phyloP scores from a whole-genome alignment of 2,329 filamentous ascomycete species.

The Diaporthe vaccinii region DNA sequence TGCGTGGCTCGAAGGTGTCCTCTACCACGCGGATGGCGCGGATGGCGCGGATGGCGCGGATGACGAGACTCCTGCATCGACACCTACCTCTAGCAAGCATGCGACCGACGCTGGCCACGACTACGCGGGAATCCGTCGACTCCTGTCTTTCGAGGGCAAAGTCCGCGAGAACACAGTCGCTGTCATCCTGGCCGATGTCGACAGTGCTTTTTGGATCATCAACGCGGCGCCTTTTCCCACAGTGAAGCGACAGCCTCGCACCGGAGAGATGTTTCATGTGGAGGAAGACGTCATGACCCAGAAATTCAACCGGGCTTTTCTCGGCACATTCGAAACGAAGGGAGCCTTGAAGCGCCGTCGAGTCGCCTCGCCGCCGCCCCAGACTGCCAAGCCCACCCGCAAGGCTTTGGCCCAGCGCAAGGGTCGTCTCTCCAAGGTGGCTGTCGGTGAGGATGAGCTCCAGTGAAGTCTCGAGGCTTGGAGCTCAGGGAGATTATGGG shows the following conservation, averaged over 20 bases:
- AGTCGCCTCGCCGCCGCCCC: conserved; percentile 2
- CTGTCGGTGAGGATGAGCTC: not conserved
- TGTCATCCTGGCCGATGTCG: conserved; percentile 31
- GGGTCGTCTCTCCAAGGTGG: not conserved
- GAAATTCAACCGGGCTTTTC: not conserved
- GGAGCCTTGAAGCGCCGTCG: conserved; percentile 27
- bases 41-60: not conserved
- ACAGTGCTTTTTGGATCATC: conserved; percentile 33
- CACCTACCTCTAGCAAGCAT: not conserved
- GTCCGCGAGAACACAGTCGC: not conserved
- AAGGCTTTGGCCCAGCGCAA: not conserved
- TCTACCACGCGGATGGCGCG: conserved; percentile 4
- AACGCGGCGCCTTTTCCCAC: conserved; percentile 18
- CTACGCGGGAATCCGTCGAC: not conserved
- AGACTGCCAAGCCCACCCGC: not conserved
- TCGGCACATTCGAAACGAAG: conserved; percentile 22
- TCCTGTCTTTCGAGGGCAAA: not conserved
- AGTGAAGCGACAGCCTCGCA: conserved; percentile 3
- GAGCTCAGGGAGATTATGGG: no score
- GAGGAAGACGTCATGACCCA: not conserved
- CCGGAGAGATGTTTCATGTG: conserved; percentile 29
- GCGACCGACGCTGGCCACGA: not conserved
- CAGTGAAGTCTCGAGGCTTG: not conserved
- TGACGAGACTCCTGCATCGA: not conserved
- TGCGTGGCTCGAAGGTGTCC: conserved; percentile 18